phyloP scores from a whole-genome alignment of 2,329 filamentous ascomycete genomes.

The Fusarium sp. region DNA sequence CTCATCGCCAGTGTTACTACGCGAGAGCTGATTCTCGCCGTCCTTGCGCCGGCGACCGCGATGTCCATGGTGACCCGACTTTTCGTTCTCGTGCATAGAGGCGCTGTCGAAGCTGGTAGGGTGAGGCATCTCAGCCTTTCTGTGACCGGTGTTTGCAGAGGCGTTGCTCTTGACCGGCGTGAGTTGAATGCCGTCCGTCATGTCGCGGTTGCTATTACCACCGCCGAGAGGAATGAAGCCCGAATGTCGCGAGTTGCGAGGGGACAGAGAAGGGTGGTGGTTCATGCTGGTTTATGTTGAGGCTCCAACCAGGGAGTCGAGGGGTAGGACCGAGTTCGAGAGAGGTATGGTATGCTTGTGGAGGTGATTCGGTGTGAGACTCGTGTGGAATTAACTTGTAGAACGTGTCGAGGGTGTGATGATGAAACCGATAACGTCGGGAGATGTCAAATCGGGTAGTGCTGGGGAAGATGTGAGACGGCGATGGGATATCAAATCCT shows the following conservation, averaged over 20 bases:
- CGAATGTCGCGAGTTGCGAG: constrained; percentile 50
- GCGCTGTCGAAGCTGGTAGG: constrained; percentile 46
- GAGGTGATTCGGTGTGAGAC: constrained; percentile 17
- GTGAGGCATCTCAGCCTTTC: constrained; percentile 54
- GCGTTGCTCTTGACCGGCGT: constrained; percentile 65
- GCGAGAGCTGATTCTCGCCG: constrained; percentile 51
- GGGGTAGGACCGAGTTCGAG: constrained; percentile 14
- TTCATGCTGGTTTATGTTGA: constrained; percentile 38
- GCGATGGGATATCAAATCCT: constrained; percentile 43
- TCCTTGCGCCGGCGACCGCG: constrained; percentile 62
- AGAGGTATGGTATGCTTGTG: constrained; percentile 3
- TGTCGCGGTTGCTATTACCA: constrained; percentile 44
- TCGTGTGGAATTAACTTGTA: constrained; percentile 23
- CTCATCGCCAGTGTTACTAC: constrained; percentile 64
- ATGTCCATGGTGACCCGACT: constrained; percentile 50
- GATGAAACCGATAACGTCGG: constrained; percentile 37
- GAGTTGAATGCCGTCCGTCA: constrained; percentile 64
- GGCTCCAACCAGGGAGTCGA: constrained; percentile 39
- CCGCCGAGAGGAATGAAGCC: constrained; percentile 59
- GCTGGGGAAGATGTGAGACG: constrained; percentile 28
- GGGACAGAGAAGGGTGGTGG: constrained; percentile 47
- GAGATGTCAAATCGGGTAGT: constrained; percentile 14
- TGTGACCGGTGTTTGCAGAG: constrained; percentile 59
- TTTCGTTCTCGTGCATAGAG: constrained; percentile 55
- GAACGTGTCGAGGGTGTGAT: constrained; percentile 7